Percentiles rank a stretch among this genome's conserved stretches.
Conservation (phyloP, 345 rosid species). For the Arabidopsis suecica region DNA sequence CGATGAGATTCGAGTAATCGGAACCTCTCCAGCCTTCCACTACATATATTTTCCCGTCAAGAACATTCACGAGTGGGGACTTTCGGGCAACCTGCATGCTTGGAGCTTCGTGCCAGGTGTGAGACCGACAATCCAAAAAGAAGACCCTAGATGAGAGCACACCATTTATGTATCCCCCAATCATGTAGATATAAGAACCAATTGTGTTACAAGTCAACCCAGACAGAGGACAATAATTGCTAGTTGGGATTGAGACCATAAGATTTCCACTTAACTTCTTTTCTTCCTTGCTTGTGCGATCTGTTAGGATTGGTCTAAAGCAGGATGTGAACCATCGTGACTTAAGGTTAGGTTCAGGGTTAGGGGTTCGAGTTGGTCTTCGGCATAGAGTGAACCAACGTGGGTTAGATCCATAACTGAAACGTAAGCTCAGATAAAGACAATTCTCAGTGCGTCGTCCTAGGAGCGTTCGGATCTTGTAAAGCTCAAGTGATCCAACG, state of each 20-base stretch:
- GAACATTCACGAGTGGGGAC: neutral
- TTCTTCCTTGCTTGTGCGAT: neutral
- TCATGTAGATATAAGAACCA: conserved; percentile 12
- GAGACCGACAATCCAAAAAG: conserved; percentile 17
- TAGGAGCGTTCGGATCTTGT: neutral
- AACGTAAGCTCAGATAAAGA: neutral
- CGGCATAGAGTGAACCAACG: conserved; percentile 10
- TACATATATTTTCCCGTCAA: conserved; percentile 25
- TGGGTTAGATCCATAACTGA: neutral
- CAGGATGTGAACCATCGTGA: neutral
- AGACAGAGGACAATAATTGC: neutral
- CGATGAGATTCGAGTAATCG: neutral
- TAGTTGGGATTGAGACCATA: neutral
- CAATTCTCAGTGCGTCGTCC: conserved; percentile 5
- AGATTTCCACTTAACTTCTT: neutral
- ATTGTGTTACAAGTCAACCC: neutral
- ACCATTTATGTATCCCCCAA: neutral
- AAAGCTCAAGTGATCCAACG: conserved; percentile 12
- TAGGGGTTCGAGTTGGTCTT: neutral
- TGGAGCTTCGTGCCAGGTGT: conserved; percentile 32
- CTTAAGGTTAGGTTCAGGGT: neutral
- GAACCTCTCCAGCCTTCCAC: neutral
- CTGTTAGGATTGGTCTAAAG: neutral
- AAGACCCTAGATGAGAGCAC: neutral
- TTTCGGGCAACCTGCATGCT: neutral